phyloP scores from a whole-genome alignment of 2,329 filamentous ascomycete genomes.

The Phyllosticta paracitricarpa region DNA sequence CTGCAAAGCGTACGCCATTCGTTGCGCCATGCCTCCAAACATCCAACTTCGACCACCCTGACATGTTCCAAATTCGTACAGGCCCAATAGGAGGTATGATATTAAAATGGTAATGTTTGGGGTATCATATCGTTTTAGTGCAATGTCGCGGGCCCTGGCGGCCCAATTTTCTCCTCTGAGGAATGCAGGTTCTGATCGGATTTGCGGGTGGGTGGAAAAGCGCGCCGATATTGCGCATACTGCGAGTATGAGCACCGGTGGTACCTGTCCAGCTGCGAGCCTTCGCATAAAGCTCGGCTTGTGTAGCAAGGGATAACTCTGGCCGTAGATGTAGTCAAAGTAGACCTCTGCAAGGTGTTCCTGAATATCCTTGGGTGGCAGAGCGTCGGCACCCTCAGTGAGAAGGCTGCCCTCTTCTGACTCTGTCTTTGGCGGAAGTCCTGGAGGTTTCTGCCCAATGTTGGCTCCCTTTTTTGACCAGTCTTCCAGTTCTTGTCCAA shows the following conservation, averaged over 20 bases:
- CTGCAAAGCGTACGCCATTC: conserved; percentile 94
- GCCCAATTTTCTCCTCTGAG: conserved; percentile 89
- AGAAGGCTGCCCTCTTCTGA: conserved; percentile 67
- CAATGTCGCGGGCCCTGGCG: conserved; percentile 73
- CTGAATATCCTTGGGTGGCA: conserved; percentile 80
- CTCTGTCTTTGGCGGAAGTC: conserved; percentile 42
- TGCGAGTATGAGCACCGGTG: conserved; percentile 83
- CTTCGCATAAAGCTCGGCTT: conserved; percentile 96
- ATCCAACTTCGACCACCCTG: conserved; percentile 95
- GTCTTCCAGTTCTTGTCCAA: conserved; percentile 67
- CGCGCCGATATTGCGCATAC: conserved; percentile 93
- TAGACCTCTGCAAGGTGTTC: conserved; percentile 90
- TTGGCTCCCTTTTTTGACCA: conserved; percentile 56
- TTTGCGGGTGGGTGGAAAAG: conserved; percentile 79
- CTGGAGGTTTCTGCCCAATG: conserved; percentile 31
- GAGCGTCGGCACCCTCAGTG: conserved; percentile 68
- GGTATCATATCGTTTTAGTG: conserved; percentile 79
- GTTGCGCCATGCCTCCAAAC: conserved; percentile 83
- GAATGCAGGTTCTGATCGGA: conserved; percentile 69
- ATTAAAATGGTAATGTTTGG: conserved; percentile 95
- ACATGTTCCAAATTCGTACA: conserved; percentile 95
- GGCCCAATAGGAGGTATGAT: conserved; percentile 73
- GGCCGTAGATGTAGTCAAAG: conserved; percentile 91
- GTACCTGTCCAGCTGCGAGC: conserved; percentile 65
- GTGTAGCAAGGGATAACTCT: conserved; percentile 87